Base-by-base conservation (phyloP, 306 rosid species). In the Datisca glomerata region DNA sequence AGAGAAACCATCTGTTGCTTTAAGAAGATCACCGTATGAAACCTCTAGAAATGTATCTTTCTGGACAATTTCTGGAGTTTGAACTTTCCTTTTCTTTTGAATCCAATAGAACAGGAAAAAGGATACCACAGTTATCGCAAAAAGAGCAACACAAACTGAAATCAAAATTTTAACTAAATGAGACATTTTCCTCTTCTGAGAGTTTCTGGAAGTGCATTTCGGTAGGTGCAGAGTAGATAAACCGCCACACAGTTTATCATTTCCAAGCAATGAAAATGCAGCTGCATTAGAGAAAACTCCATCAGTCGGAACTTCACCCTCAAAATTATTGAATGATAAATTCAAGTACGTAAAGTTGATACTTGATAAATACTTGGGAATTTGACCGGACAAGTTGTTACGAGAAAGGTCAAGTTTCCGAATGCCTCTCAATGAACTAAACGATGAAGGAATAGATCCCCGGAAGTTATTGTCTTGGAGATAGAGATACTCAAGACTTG, bases 191-290 rank as follows among this genome's bases (percentile, higher is more conserved):
- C n/a, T n/a, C n/a, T 3, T 31, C 36, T 31, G 9, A 31, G 1
- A 8, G 9, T 3, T 4, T 31, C 2, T 14, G 4, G 3, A 14
- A 8, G 36, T 0, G n/a, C 36, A 31, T 3, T 11, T 31, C n/a
- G 36, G 36, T 0, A 31, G 36, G 10, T 10, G 2, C 36, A 31
- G 36, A 31, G 36, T 14, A 10, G 36, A 8, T 12, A 31, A 8
- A 12, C 74, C 74, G 18, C 74, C 69, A 0, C 69, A 68, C 4
- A 68, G 65, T 14, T 5, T 56, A 17, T 44, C 18, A 45, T 61
- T 68, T 52, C 69, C 61, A 25, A 22, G 2, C 4, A 68, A 1
- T 21, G 65, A 56, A 45, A 27, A 1, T 1, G 13, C 14, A 20
- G 21, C 37, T 29, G n/a, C 59, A 40, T 67, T 60, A 3, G 27